Conservation (phyloP, 805 yeast genomes). For the Zygoascus tannicola region DNA sequence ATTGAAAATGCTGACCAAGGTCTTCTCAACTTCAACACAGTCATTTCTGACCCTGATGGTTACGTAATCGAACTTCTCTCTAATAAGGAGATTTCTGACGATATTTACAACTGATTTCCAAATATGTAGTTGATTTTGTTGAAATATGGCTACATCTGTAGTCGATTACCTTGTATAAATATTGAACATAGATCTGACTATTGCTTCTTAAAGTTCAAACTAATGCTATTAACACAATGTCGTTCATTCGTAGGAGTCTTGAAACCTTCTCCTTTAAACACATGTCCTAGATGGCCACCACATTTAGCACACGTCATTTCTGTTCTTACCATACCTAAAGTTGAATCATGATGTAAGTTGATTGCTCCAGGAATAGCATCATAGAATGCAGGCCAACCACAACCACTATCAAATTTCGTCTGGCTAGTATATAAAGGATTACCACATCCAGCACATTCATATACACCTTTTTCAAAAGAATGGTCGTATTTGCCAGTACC, state of each 20-base stretch:
- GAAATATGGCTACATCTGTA: no score
- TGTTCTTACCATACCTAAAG: slow-evolving; percentile 71
- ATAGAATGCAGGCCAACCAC: slow-evolving; percentile 98
- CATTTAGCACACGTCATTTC: slow-evolving; percentile 86
- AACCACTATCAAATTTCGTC: slow-evolving; percentile 80
- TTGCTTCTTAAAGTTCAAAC: slow-evolving; percentile 48
- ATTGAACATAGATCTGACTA: no score
- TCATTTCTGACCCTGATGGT: slow-evolving; percentile 83
- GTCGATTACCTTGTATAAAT: no score
- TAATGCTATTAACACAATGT: slow-evolving; percentile 88
- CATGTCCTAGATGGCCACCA: slow-evolving; percentile 94
- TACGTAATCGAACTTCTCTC: slow-evolving; percentile 71
- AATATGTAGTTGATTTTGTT: no score
- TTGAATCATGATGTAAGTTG: slow-evolving; percentile 46
- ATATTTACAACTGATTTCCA: slow-evolving; percentile 5
- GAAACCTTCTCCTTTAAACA: slow-evolving; percentile 90
- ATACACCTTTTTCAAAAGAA: slow-evolving; percentile 49
- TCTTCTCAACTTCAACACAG: slow-evolving; percentile 57
- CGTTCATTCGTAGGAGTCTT: slow-evolving; percentile 80
- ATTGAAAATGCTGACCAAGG: slow-evolving; percentile 34
- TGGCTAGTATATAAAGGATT: slow-evolving; percentile 68
- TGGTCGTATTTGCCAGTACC: slow-evolving; percentile 50
- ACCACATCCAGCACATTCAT: slow-evolving; percentile 79
- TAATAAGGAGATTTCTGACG: slow-evolving; percentile 25
- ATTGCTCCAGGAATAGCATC: slow-evolving; percentile 81